Evolutionary conservation across 2,329 filamentous ascomycete genomes (phyloP).

Genomic region (Kalmusia sp.): DNA sequence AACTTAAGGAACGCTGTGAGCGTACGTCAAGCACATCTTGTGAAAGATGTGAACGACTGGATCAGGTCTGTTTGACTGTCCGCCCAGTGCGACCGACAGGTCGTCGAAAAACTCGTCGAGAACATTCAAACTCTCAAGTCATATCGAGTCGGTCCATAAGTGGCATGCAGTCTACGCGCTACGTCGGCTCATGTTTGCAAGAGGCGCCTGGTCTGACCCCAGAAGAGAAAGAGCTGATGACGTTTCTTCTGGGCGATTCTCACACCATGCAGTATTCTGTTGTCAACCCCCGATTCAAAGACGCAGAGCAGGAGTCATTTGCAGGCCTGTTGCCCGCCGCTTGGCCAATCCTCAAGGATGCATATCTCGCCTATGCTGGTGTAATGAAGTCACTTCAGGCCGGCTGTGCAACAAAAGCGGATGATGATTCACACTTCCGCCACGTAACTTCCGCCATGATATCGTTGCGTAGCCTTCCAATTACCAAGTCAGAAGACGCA

Average conservation of each 20-base stretch:
- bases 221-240: conserved; percentile 11
- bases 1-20: conserved; percentile 15
- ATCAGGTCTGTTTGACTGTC: conserved; percentile 10
- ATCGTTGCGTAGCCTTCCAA: conserved; percentile 7
- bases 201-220: neutral
- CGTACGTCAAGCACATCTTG: conserved; percentile 7
- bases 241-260: conserved; percentile 8
- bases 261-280: conserved; percentile 9
- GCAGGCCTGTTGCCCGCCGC: conserved; percentile 3
- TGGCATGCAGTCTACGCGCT: neutral
- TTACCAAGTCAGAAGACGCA: conserved; percentile 10
- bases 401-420: neutral
- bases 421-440: conserved; percentile 8
- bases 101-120: conserved; percentile 3
- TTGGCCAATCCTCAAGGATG: conserved; percentile 14
- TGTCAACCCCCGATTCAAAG: conserved; percentile 8
- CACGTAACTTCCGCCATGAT: conserved; percentile 9
- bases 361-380: conserved; percentile 13
- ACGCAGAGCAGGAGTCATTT: conserved; percentile 11
- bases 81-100: conserved; percentile 12
- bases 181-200: neutral
- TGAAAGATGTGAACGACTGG: conserved; percentile 11
- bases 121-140: neutral
- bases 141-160: neutral
- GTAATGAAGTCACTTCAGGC: conserved; percentile 9